Evolutionary conservation across 23 red algal species (phyloP), one percentile per base, ranked within the genome.

Genomic region (Gracilaria caudata): DNA sequence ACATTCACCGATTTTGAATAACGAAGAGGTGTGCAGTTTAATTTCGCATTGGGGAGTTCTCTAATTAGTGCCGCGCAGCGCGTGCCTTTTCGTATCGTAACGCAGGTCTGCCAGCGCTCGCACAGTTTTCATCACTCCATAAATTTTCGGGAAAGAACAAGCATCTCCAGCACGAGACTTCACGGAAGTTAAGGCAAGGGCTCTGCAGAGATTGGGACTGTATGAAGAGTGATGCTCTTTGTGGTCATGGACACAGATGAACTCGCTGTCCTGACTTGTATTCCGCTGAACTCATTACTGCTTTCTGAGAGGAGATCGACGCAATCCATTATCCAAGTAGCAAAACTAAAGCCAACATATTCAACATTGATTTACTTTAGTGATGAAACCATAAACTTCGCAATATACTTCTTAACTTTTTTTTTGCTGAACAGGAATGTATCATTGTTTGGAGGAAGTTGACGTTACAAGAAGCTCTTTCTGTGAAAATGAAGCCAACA

Each of bases 1-100:
- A 96, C 72, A 26, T 93, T 86, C 55, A 86, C 63, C 60, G 79
- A 84, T 66, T 93, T 93, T 72, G 90, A 93, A 68, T 93, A 73
- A 80, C 13, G 40, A 35, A 71, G 51, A 4, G 12, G 61, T 35
- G 35, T 4, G 61, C 21, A 30, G 32, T 66, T 35, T 30, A 66
- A 36, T 66, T 36, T 63, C 23, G 58, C 30, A 63, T 4, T 63
- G 58, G 12, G 54, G 26, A 63, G 23, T 3, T 28, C 58, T 3
- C 7, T 63, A 32, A 63, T 63, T 32, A 63, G 3, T 63, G 58
- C 30, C 29, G 12, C 36, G 61, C 29, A 12, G 11, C 35, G 61
- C 61, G 26, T 6, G 35, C 61, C 61, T 33, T 66, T 35, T 66
- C 29, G 61, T 66, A 66, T 29, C 61, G 36, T 36, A 2, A 9